Evolutionary conservation across 2,329 filamentous ascomycete species (phyloP), one percentile per base, ranked within the genome.

Genomic region (Ramularia endophylla): DNA sequence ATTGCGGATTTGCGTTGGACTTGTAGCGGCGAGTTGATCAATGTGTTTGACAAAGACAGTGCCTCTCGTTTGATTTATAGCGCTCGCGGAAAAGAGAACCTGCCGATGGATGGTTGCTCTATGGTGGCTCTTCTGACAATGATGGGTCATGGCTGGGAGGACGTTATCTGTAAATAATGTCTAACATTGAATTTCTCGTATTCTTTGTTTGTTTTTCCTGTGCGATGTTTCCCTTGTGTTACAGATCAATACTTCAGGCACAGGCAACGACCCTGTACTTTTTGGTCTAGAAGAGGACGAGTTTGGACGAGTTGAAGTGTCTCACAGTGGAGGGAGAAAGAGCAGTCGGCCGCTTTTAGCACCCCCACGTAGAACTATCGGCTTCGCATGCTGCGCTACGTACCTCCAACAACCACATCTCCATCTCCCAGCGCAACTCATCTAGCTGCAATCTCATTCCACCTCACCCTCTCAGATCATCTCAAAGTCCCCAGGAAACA

Each of bases 131-230:
- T 32, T 30, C 36, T 37, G 18, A 6, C n/a, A 25, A 16, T 27
- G 18, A 43, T 31, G 20, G 27, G 33, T 25, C 30, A 33, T 35
- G 15, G 17, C 11, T 25, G 20, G 20, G 22, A 27, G 13, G 34
- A 29, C 41, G 30, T 30, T 37, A 30, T 38, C 46, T 55, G 54
- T 56, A 56, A 40, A 56, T 56, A 56, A 54, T 54, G 51, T 56
- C 45, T 52, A 51, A 54, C 54, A 46, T 52, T 48, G 36, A 47
- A 30, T 28, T 40, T 39, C 37, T 18, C 22, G 22, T 34, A 33
- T 33, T 8, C 27, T n/a, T 39, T 20, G 41, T 39, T 41, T 41
- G 38, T 30, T 11, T 46, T 41, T 39, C 37, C 22, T 25, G 28
- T 40, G 8, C 9, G n/a, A 25, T 22, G 29, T 31, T 27, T 34